A percentile compares a stretch with the other conserved stretches of the same genome.
phyloP scores from a whole-genome alignment of 139 green algal species.

The Pleodorina starrii region DNA sequence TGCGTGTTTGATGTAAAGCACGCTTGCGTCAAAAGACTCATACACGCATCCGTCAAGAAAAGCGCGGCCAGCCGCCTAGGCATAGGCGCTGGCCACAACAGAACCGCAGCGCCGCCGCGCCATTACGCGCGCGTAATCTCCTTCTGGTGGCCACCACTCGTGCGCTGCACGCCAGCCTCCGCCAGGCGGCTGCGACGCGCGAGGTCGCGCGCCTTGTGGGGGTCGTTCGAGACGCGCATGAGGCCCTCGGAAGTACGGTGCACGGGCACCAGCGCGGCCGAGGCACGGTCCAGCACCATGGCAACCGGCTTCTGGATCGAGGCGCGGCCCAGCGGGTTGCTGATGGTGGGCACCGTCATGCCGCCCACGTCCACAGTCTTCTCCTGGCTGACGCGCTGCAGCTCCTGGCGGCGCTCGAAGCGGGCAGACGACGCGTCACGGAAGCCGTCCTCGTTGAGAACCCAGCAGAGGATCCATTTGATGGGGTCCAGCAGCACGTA shows the following conservation, averaged over 20 bases:
- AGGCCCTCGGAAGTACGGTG: slow-evolving; percentile 51
- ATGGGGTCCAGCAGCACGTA: slow-evolving; percentile 83
- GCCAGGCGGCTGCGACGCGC: slow-evolving; percentile 35
- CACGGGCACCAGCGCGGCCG: slow-evolving; percentile 59
- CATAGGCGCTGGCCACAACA: neutral
- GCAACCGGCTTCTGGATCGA: slow-evolving; percentile 61
- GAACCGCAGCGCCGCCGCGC: neutral
- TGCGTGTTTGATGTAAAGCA: too few relatives aligned
- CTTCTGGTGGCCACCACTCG: neutral
- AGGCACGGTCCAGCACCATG: slow-evolving; percentile 58
- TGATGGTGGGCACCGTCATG: slow-evolving; percentile 47
- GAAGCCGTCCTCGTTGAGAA: slow-evolving; percentile 84
- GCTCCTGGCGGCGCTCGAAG: slow-evolving; percentile 17
- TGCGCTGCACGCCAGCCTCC: slow-evolving; percentile 19
- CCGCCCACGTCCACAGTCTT: slow-evolving; percentile 62
- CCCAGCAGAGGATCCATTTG: slow-evolving; percentile 83
- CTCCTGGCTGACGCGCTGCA: slow-evolving; percentile 46
- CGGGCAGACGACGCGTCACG: slow-evolving; percentile 50
- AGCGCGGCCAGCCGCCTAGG: too few relatives aligned
- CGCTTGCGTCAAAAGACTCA: too few relatives aligned
- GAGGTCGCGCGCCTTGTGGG: slow-evolving; percentile 55
- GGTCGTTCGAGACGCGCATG: slow-evolving; percentile 40
- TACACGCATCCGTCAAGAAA: too few relatives aligned
- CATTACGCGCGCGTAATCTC: slow-evolving; percentile 11
- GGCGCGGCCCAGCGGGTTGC: slow-evolving; percentile 70